Base-by-base conservation (phyloP, 2,329 filamentous ascomycete genomes). In the Whalleya microplaca region DNA sequence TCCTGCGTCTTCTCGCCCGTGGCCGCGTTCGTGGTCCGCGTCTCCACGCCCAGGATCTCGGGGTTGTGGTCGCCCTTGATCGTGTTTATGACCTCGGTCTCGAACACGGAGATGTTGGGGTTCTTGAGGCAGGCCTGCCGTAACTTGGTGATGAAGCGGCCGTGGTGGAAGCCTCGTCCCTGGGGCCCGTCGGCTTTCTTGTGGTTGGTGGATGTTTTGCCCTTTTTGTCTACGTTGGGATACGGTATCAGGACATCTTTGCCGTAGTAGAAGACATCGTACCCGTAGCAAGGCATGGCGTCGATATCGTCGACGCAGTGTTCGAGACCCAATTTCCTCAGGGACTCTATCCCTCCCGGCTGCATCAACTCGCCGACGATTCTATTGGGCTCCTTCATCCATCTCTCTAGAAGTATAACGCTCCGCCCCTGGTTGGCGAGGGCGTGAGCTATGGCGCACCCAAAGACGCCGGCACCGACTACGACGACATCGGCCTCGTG, bases 301-400 rank as follows among this genome's bases (percentile, higher is more conserved):
- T 99, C 95, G 67, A 99, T 98, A 55, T 78, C 90, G 56, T 98
- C 92, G 56, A 98, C 77, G 71, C 92, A 96, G 67, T 93, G 85
- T 52, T 80, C 81, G 62, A 99, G 76, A 2, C 95, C 95, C 48
- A 99, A 79, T 71, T 90, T 86, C 69, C 87, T 83, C 67, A 99
- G 80, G 7, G 95, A 90, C 50, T 85, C 80, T 32, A 96, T 87
- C 48, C 95, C 95, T 48, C 95, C 95, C 0, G 95, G 95, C 75
- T 99, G 95, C 66, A 99, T 79, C 63, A 99, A 78, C 78, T 99
- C 95, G 66, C 95, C 95, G 46, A 99, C 92, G 65, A 99, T 99
- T 62, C 95, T 87, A 77, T 98, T 90, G 19, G 95, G 95, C 78
- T 98, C 89, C 75, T 92, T 92, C 76, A 98, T 80, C 76, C 87